Evolutionary conservation across 2,329 filamentous ascomycete genomes (phyloP), one percentile per base, ranked within the genome.

Genomic region (Penicillium sp.): DNA sequence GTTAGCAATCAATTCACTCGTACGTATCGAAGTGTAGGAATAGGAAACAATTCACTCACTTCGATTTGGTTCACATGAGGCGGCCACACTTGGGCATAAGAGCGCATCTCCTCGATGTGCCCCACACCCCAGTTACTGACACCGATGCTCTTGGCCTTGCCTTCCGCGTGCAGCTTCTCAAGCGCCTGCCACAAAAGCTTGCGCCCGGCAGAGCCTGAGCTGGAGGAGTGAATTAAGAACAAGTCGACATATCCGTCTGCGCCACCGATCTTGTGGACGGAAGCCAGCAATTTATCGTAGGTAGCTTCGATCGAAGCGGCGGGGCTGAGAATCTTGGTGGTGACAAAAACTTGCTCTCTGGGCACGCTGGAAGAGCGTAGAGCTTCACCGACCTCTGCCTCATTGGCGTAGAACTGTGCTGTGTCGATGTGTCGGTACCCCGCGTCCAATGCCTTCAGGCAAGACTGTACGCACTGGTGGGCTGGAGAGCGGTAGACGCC

Each of bases 21-120:
- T 9, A 9, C 19, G 40, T 14, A 26, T 16, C 36, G 5, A 38
- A 32, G 10, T 16, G 16, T 18, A 36, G 18, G 2, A n/a, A 51
- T 45, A 42, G 27, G 38, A 51, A 52, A 39, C 35, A 39, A 43
- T 30, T 2, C 13, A 71, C 78, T 68, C 68, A 87, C 86, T 80
- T 89, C 86, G 58, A 90, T 84, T 70, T 91, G 88, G 66, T 90
- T 89, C 7, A 88, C 84, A 41, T 83, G 81, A n/a, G 87, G 88
- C 45, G 87, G 87, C 81, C 82, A 89, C 2, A 82, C 73, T 43
- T 79, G 81, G n/a, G 85, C 86, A 68, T 84, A 86, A 27, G 71
- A 68, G 69, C 83, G 86, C 76, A 90, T 78, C 70, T 88, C 84
- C 65, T 90, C 82, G 23, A 91, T 81, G 65, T 89, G 84, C 40